Evolutionary conservation across 768 basidiomycete genomes (phyloP), one percentile per base, ranked within the genome.

Genomic region (Boletus reticuloceps): DNA sequence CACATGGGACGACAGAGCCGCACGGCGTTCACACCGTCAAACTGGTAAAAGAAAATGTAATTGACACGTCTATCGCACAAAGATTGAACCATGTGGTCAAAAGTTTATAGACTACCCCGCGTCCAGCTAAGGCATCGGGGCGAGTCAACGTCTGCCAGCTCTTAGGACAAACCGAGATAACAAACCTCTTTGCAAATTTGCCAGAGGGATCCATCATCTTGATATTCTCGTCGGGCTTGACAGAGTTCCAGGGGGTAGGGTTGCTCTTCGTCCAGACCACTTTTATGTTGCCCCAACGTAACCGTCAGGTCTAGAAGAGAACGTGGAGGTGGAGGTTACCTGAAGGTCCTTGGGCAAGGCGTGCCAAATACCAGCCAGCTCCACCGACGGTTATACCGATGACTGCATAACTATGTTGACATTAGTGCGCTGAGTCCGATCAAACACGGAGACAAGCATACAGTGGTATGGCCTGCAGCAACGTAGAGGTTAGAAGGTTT

Each of bases 191-290:
- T 9, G 86, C 79, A 62, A 92, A 91, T 62, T 82, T 86, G 68
- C 88, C 84, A 75, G 86, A 84, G 38, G 89, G 81, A 42, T 79
- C 69, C 67, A 84, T 64, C 56, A 93, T 42, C 74, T 93, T 93
- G 50, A 81, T 89, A 60, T 82, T 82, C 72, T 94, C 84, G 65
- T 86, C 78, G 38, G 79, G 84, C 69, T 89, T 79, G 68, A 94
- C 80, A 53, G 82, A 79, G 73, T 91, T 90, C 89, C 90, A 94
- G n/a, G 93, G 93, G 20, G 85, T 85, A 36, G 91, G 91, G 79
- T 95, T 94, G 69, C 66, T 69, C 70, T 75, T 81, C 63, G 83
- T 79, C 84, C 84, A 85, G 54, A 84, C 69, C 52, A 84, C 82
- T 83, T 53, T 40, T 19, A 34, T 52, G 34, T 34, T 13, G 19